phyloP scores from a whole-genome alignment of 352 stramenopile species.

The Globisporangium irregulare region DNA sequence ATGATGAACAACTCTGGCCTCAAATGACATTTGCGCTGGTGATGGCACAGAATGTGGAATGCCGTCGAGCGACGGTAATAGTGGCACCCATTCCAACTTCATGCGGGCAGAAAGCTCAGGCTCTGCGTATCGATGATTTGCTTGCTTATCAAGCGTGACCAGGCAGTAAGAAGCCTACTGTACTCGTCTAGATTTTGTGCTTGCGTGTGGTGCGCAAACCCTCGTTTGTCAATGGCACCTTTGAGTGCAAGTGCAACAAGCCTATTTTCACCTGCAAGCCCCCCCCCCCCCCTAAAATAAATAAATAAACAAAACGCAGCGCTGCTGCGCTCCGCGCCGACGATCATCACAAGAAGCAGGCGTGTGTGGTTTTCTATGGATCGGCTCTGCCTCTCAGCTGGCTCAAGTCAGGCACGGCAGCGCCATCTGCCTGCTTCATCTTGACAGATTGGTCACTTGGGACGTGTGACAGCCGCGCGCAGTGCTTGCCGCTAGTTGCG shows the following conservation, averaged over 20 bases:
- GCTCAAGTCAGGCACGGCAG: neutral
- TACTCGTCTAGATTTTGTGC: neutral
- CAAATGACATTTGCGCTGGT: neutral
- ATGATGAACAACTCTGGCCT: neutral
- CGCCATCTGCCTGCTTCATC: neutral
- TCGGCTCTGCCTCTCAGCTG: neutral
- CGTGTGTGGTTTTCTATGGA: neutral
- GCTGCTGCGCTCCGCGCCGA: neutral
- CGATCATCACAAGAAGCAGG: neutral
- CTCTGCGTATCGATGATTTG: neutral
- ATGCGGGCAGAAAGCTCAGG: neutral
- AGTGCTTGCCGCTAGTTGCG: too few species aligned
- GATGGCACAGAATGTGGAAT: neutral
- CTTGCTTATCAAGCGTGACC: neutral
- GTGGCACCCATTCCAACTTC: neutral
- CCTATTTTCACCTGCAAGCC: neutral
- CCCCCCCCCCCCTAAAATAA: too few species aligned
- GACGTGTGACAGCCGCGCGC: neutral
- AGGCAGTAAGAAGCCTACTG: neutral
- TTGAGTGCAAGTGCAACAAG: neutral
- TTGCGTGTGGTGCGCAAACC: neutral
- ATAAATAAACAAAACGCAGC: neutral
- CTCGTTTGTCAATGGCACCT: neutral
- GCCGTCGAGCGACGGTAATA: neutral
- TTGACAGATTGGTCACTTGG: constrained; percentile 1